phyloP scores from a whole-genome alignment of 2,329 filamentous ascomycete species.

The Ceratocystis colombiana region DNA sequence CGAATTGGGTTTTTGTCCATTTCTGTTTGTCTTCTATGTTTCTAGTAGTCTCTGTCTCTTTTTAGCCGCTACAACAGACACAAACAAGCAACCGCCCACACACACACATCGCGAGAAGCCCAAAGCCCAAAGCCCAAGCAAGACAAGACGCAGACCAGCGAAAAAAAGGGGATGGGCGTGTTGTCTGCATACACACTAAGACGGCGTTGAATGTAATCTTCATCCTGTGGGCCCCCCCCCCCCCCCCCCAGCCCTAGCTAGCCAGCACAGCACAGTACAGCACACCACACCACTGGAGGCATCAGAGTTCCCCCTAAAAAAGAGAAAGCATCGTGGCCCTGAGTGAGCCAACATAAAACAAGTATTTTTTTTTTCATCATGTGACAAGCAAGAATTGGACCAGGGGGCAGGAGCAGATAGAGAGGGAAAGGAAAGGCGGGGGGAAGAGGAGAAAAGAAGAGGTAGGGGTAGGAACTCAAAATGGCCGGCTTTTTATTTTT shows the following conservation, averaged over 20 bases:
- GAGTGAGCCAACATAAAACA: conserved; percentile 1
- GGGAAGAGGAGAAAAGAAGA: background rate
- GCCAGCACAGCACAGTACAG: background rate
- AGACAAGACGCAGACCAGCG: no score
- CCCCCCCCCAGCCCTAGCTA: no score
- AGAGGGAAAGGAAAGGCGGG: background rate
- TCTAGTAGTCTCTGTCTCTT: background rate
- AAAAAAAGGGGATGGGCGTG: no score
- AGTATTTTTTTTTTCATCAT: background rate
- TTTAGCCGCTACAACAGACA: background rate
- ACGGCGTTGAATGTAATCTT: no score
- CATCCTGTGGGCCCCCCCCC: no score
- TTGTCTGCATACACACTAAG: no score
- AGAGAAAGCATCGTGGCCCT: background rate
- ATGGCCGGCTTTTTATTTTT: no score
- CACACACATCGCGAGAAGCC: no score
- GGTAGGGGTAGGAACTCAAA: background rate
- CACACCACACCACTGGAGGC: background rate
- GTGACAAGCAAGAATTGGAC: conserved; percentile 7
- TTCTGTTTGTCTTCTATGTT: background rate
- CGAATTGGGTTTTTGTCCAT: background rate
- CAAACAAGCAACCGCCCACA: background rate
- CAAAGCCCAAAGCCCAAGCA: no score
- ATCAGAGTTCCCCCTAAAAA: background rate
- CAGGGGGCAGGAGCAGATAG: background rate